Base-by-base conservation (phyloP, 2,329 filamentous ascomycete genomes). In the Ceratocystis smalleyi region DNA sequence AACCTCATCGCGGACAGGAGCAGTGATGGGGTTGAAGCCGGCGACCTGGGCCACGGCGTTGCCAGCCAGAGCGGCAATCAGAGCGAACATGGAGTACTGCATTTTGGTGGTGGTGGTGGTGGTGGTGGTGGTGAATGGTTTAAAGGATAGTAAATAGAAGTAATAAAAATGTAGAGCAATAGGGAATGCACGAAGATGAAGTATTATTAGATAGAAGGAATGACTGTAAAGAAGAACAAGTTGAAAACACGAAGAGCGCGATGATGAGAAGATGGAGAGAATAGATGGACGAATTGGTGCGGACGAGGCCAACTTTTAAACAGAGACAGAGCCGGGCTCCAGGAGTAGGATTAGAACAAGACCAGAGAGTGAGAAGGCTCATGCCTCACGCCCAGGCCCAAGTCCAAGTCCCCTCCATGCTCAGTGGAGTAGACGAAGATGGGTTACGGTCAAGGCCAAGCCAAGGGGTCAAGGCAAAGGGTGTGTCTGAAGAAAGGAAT, bases 21-120 rank as follows among this genome's bases (percentile, higher is more conserved):
- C 73, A 69, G 71, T 75, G 71, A 86, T 75, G 70, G 76, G 72
- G 71, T 83, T 77, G 74, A 84, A 86, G 70, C 77, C 78, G n/a
- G 74, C 65, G 60, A 78, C 80, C 74, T 83, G 80, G 65, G 81
- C 82, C 66, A 81, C 68, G 68, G 73, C 78, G 67, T 78, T 72
- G 73, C 75, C 81, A 75, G 83, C 69, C 68, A 80, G 68, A 71
- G 81, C 74, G 67, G 78, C 74, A 15, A 57, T 15, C 70, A 75
- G 72, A 69, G 78, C 72, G 68, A 77, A 67, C 19, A 64, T 59
- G 68, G 76, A 72, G 76, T 79, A 82, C 70, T 76, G 79, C 81
- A 84, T 84, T 67, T 78, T 83, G 77, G 71, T 64, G 66, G 69
- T 68, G 63, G 55, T 64, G 61, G 60, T 66, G 22, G 64, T 63